Percentiles rank a stretch among this genome's conserved stretches.
Evolutionary conservation across 2,329 filamentous ascomycete species (phyloP).

Genomic region (Cordyceps cateniannulata): DNA sequence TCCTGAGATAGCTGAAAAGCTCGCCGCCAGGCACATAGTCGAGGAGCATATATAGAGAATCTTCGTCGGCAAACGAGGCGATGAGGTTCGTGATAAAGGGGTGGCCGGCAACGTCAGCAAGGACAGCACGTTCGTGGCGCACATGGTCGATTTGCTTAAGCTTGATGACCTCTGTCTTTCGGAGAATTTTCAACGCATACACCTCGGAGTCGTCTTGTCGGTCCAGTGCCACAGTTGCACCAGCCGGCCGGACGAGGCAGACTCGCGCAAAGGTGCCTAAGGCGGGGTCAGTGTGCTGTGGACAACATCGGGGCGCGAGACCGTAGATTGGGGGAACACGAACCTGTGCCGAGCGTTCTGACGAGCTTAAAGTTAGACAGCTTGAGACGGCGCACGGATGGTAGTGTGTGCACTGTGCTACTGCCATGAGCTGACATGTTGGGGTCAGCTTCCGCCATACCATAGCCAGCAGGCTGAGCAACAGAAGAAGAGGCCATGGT

Average conservation of each 20-base stretch:
- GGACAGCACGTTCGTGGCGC: constrained; percentile 72
- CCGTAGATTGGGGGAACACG: constrained; percentile 18
- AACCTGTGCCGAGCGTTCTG: constrained; percentile 71
- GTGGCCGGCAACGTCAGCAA: constrained; percentile 70
- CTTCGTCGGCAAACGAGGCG: constrained; percentile 71
- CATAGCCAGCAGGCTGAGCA: constrained; percentile 3
- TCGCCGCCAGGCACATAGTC: constrained; percentile 81
- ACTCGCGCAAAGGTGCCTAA: constrained; percentile 75
- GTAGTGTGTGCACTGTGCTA: constrained; percentile 16
- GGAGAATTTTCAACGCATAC: constrained; percentile 76
- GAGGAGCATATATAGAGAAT: constrained; percentile 76
- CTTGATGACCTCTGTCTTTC: constrained; percentile 67
- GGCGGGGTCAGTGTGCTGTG: constrained; percentile 1
- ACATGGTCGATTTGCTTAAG: constrained; percentile 85
- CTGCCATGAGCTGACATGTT: not conserved
- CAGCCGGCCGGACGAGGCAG: constrained; percentile 64
- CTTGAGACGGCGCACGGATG: constrained; percentile 25
- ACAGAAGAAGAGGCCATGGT: constrained; percentile 9
- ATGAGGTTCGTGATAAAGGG: constrained; percentile 78
- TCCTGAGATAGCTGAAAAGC: constrained; percentile 75
- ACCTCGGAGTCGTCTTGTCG: constrained; percentile 40
- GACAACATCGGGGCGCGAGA: constrained; percentile 1
- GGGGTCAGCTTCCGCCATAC: not conserved
- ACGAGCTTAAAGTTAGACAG: constrained; percentile 61
- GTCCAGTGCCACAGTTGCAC: constrained; percentile 33